Evolutionary conservation across 805 yeast genomes (phyloP).

Genomic region (Starmerella ratchasimensis): DNA sequence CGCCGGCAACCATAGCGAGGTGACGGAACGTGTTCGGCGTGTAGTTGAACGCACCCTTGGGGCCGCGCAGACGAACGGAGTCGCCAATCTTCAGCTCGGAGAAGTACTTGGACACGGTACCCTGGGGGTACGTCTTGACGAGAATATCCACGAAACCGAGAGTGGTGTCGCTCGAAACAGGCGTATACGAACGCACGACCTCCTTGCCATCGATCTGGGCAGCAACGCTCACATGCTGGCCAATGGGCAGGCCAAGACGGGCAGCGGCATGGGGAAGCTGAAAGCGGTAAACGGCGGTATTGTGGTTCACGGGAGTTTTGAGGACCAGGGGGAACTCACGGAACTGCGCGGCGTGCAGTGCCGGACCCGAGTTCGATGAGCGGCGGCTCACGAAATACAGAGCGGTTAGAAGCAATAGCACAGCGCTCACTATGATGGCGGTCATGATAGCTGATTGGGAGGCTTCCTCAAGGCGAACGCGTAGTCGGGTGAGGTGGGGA

Average conservation of each 20-base stretch:
- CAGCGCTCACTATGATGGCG: too few species aligned
- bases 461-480: too few species aligned
- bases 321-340: slow-evolving; percentile 60
- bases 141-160: slow-evolving; percentile 73
- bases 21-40: slow-evolving; percentile 60
- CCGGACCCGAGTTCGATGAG: too few species aligned
- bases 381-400: too few species aligned
- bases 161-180: slow-evolving; percentile 57
- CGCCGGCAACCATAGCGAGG: slow-evolving; percentile 90
- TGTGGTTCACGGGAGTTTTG: slow-evolving; percentile 63
- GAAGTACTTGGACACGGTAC: slow-evolving; percentile 66
- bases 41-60: slow-evolving; percentile 79
- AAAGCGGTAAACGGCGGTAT: slow-evolving; percentile 68
- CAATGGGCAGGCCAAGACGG: slow-evolving; percentile 77
- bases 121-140: slow-evolving; percentile 71
- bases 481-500: too few species aligned
- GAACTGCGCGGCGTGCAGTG: slow-evolving; percentile 12
- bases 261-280: slow-evolving; percentile 64
- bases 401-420: too few species aligned
- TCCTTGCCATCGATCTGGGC: slow-evolving; percentile 69
- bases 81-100: slow-evolving; percentile 69
- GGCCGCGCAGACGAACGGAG: slow-evolving; percentile 52
- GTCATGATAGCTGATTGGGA: too few species aligned
- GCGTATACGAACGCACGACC: slow-evolving; percentile 77
- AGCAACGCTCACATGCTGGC: slow-evolving; percentile 78